Base-by-base conservation (phyloP, 805 yeast species). In the Priceomyces castillae region DNA sequence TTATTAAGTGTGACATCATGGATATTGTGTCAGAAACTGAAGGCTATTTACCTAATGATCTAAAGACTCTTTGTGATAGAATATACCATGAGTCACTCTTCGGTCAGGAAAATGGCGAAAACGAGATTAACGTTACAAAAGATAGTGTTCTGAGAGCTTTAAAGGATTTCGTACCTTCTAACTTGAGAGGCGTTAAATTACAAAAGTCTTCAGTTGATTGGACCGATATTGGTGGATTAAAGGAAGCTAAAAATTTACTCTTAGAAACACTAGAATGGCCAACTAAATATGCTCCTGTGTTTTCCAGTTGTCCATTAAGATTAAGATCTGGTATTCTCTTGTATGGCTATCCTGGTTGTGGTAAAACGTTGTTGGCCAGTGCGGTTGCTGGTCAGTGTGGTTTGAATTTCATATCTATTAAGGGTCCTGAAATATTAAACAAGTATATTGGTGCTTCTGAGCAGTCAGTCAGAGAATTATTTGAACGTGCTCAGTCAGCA, bases 341-440 rank as follows among this genome's bases (percentile, higher is more conserved):
- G 11, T 92, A 92, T 62, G 99, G 99, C 0, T 92, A 88, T 59
- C 98, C 99, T 0, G 99, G 99, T 2, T 92, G 99, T 65, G 99
- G 99, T 37, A 92, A 92, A 63, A 92, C 98, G 0, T 71, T 90
- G 48, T 64, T 92, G 31, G 98, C 98, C 0, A 85, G 94, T 44
- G 97, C 97, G 0, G 86, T 92, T 40, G 95, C 97, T 1, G 83
- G 89, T 1, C 94, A 90, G 59, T 90, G 97, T 66, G 97, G 97
- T 0, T 71, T 92, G 46, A 92, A 92, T 56, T 92, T 92, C 59
- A 90, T 92, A 20, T 85, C 95, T 1, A 85, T 92, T 37, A 92
- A 92, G 59, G 98, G 98, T 9, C 98, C 98, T 0, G 98, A 92
- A 60, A 88, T 92, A 38, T 73, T 92, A 54, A 90, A 92, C 68